phyloP scores from a whole-genome alignment of 2,329 filamentous ascomycete genomes.

The Fusarium marasasianum region DNA sequence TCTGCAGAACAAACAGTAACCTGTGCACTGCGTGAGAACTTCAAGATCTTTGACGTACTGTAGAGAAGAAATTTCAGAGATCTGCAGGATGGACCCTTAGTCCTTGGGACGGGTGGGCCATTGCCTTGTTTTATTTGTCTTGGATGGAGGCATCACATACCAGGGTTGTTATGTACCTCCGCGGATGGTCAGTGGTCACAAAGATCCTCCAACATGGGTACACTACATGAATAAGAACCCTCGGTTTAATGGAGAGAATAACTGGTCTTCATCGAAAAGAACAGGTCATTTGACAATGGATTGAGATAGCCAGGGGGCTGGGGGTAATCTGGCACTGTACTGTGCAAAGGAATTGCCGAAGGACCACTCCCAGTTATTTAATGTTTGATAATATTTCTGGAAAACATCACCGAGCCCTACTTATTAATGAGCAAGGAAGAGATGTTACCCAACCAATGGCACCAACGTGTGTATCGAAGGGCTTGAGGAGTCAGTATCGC shows the following conservation, averaged over 20 bases:
- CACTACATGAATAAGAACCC: accelerated
- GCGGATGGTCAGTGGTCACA: too few species aligned
- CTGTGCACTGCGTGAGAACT: too few species aligned
- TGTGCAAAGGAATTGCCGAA: not conserved
- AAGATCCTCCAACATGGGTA: not conserved
- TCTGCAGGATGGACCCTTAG: accelerated
- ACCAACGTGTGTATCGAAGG: not conserved
- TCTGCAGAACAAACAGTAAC: too few species aligned
- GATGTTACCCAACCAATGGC: too few species aligned
- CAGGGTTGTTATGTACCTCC: too few species aligned
- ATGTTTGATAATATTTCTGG: not conserved
- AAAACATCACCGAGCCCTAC: too few species aligned
- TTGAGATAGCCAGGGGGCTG: too few species aligned
- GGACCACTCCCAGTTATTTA: not conserved
- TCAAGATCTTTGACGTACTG: too few species aligned
- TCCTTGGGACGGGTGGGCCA: not conserved
- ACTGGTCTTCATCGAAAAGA: accelerated
- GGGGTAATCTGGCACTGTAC: not conserved
- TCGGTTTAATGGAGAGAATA: not conserved
- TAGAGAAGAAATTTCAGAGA: too few species aligned
- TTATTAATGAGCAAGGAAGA: too few species aligned
- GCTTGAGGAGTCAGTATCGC: accelerated
- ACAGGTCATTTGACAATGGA: too few species aligned
- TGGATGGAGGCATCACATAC: not conserved
- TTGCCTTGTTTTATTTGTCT: not conserved